Evolutionary conservation across 176 grass and related monocot genomes (phyloP), one percentile per base, ranked within the genome.

Genomic region (Carex parvula): DNA sequence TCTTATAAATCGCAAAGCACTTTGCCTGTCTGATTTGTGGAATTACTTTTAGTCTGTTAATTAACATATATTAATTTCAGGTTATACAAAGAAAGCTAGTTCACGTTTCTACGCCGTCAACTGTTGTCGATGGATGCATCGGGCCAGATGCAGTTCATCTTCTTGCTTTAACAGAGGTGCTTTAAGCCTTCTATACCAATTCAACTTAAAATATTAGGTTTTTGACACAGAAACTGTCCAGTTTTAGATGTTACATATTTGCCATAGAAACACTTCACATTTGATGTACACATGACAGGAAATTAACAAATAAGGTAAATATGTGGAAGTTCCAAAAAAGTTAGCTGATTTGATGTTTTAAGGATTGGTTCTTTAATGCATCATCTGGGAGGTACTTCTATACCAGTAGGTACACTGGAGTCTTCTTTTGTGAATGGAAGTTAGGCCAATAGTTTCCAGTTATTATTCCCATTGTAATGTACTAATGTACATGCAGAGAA

Each of bases 131-230:
- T 89, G 92, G 85, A 71, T 91, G 79, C 79, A 94, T 98, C 0
- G 92, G 91, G 69, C 82, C 87, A 60, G 95, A 98, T 86, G 90
- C 92, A 83, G 86, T 93, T 68, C 89, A 98, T 70, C 95, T 98
- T 94, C 92, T 98, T 88, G 89, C 88, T 90, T 35, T 98, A 85
- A 94, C 92, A 91, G 95, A 98, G 95, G 95, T 98, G 84, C 85
- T 80, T 76, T 67, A 48, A 82, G 14, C 21, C 44, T 64, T 17
- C 32, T 24, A 21, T 44, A 24, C 72, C 22, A 52, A 21, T 81
- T 55, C 16, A 81, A 81, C 15, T 32, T 42, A 57, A 44, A 44
- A 35, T 13, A 41, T 41, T 74, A 74, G 44, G 20, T 74, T 74
- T 74, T 50, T 70, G 44, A 74, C 11, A 22, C 39, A n/a, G 20